Percentiles rank a stretch among this genome's conserved stretches.
These are phyloP conservation scores for Phytophthora sojae DNA, from an alignment of 352 stramenopile genomes.

Conservation along the genomic window DNA sequence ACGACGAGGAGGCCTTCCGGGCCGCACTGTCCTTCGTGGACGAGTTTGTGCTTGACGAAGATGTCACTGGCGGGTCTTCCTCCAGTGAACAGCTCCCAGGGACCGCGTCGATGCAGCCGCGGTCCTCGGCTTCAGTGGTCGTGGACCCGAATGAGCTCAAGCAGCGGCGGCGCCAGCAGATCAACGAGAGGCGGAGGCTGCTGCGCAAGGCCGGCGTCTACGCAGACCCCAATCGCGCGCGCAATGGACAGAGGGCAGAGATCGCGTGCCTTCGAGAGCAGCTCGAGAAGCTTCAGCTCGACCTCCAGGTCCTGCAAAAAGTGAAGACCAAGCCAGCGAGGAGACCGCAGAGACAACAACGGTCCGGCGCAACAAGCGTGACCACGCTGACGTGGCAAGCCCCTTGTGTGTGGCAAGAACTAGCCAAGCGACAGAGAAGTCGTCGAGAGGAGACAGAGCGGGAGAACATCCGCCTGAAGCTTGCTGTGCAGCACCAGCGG, in stretches of 20 bases:
- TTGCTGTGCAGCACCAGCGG: not conserved
- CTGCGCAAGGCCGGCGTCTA: not conserved
- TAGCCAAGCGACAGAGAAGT: not conserved
- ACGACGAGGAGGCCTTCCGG: conserved; percentile 4
- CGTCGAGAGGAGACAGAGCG: not conserved
- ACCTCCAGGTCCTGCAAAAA: not conserved
- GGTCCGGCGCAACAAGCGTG: not conserved
- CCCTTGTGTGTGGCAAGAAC: not conserved
- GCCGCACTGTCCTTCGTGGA: conserved; percentile 12
- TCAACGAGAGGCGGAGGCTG: not conserved
- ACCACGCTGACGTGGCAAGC: not conserved
- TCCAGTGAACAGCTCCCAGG: not conserved
- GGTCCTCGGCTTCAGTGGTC: not conserved
- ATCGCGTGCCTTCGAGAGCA: not conserved
- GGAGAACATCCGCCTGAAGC: conserved; percentile 1
- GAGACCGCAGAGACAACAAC: not conserved
- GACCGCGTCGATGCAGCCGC: not conserved
- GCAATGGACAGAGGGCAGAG: not conserved
- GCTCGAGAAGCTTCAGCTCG: not conserved
- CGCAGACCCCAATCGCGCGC: not conserved
- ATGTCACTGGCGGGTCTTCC: not conserved
- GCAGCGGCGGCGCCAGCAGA: not conserved
- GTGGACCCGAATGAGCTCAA: not conserved
- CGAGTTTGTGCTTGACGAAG: conserved; percentile 6
- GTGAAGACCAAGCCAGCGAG: not conserved